Evolutionary conservation across 805 yeast genomes (phyloP), one percentile per base, ranked within the genome.

Genomic region (Wickerhamiella australiensis): DNA sequence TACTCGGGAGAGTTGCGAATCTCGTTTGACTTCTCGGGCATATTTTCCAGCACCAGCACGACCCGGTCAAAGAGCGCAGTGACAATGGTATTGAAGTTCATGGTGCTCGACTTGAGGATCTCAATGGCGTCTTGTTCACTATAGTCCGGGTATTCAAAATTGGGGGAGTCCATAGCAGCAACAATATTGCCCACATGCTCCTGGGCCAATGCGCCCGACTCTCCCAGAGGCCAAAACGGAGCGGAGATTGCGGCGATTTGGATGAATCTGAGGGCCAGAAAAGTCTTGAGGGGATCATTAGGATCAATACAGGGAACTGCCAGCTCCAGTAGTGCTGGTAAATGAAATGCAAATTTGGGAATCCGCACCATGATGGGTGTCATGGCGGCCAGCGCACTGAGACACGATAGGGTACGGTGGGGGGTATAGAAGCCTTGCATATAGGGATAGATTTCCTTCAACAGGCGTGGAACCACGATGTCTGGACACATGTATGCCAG

Each of bases 281-380:
- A 70, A 0, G 95, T 80, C 60, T 88, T 77, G 12, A 70, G 72
- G 45, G 86, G 71, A 63, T 92, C 98, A 61, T 88, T 92, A 0
- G 88, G 76, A 61, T 92, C 97, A 25, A 92, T 78, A 26, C 92
- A 95, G 0, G 87, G 84, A 6, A 87, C 62, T 1, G 80, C 68
- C 63, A 85, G 71, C 23, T 79, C 75, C 36, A 88, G 61, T 13
- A 92, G 68, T 49, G 94, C 76, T 0, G 94, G 77, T 11, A 86
- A 67, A 59, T 92, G 98, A 11, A 85, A 78, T 41, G 95, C 69
- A 60, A 75, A 85, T 1, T 78, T 64, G 1, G 81, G 81, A 1
- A 76, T 70, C 5, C 67, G 61, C 0, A 82, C 79, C 71, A 92
- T 76, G 53, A 74, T 79, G 49, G 94, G 72, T 1, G 82, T 74